phyloP scores from a whole-genome alignment of 176 grass and related monocot genomes.

The Chrysopogon serrulatus region DNA sequence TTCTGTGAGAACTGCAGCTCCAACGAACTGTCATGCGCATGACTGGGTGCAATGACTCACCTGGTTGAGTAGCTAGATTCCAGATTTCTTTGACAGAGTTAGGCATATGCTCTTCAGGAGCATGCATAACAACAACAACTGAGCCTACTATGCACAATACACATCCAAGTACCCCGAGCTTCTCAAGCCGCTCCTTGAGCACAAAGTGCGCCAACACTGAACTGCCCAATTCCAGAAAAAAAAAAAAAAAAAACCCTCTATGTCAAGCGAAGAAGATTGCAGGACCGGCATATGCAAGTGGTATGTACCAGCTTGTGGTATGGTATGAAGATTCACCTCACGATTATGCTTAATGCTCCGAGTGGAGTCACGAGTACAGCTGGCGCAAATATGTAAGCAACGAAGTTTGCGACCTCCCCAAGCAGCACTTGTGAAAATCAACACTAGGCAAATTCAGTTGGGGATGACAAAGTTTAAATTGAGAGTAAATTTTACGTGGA shows the following conservation, averaged over 20 bases:
- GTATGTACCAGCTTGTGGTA: neutral
- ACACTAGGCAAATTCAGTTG: conserved; percentile 16
- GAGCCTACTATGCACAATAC: conserved; percentile 91
- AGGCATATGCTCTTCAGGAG: conserved; percentile 71
- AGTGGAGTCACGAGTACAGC: conserved; percentile 92
- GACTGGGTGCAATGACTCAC: conserved; percentile 8
- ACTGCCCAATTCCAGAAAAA: conserved; percentile 23
- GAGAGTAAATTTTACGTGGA: neutral
- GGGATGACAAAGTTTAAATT: neutral
- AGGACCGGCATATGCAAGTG: neutral
- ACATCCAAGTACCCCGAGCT: conserved; percentile 80
- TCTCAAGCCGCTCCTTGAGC: conserved; percentile 76
- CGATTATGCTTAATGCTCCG: conserved; percentile 89
- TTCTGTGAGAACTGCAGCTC: neutral
- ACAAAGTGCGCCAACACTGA: conserved; percentile 82
- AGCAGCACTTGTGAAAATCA: conserved; percentile 68
- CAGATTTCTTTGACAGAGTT: conserved; percentile 86
- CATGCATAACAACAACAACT: conserved; percentile 86
- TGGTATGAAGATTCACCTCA: conserved; percentile 50
- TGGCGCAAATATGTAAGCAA: conserved; percentile 88
- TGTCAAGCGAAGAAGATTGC: neutral
- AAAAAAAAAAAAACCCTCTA: neutral
- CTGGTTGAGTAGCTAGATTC: conserved; percentile 85
- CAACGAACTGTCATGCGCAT: neutral
- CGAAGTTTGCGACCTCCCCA: conserved; percentile 85